Evolutionary conservation across 805 yeast species (phyloP), one percentile per base, ranked within the genome.

Genomic region (Yamadazyma paraphyllophila): DNA sequence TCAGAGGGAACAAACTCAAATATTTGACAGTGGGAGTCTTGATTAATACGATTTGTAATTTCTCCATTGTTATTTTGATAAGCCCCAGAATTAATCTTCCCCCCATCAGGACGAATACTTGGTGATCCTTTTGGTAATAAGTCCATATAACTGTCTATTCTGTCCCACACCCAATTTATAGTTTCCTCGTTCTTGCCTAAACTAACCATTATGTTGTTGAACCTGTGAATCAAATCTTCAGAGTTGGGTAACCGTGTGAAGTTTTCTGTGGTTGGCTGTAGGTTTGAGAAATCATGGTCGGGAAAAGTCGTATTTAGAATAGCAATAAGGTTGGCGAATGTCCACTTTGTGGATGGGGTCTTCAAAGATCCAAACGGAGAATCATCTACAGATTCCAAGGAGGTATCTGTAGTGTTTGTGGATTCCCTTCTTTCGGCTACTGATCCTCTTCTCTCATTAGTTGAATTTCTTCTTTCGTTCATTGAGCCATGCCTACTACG

Each of bases 281-380:
- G 77, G 20, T 85, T 78, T 10, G 95, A 78, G 57, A 92, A 94
- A 60, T 94, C 99, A 59, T 94, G 96, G 62, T 94, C 99, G 0
- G 99, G 98, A 60, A 88, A 92, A 4, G 95, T 84, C 7, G 95
- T 87, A 63, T 94, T 94, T 43, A 94, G 73, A 30, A 91, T 90
- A 1, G 96, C 94, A 48, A 94, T 88, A 39, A 94, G 71, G 60
- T 91, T 88, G 0, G 97, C 94, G 70, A 92, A 94, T 1, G 91
- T 83, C 63, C 89, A 85, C 52, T 97, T 78, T 37, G 96, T 85
- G 1, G 94, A 82, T n/a, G 85, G 80, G 55, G 84, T 85, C 58
- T 85, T 86, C 29, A 94, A 73, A 0, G 97, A 96, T 0, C 99
- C 99, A 68, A 94, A 94, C 0, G 98, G 98, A 2, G 89, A 64